Conservation (phyloP, 768 basidiomycete genomes). For the Imleria badia region DNA sequence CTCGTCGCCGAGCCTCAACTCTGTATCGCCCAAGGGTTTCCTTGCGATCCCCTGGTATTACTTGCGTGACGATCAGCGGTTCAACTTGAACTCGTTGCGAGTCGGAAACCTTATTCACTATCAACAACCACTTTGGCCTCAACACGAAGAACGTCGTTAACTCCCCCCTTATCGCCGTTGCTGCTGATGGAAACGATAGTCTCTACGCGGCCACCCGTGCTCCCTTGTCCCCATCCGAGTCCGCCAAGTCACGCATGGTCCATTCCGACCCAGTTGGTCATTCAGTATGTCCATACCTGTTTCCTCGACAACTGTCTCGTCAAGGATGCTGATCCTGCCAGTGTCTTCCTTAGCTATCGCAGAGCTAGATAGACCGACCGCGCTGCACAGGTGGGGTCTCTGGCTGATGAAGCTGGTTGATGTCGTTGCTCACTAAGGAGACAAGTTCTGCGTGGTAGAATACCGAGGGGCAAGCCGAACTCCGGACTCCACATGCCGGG, state of each 20-base stretch:
- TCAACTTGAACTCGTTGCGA: constrained; percentile 87
- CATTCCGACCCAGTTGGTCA: constrained; percentile 71
- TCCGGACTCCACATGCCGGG: constrained; percentile 62
- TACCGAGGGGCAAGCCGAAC: constrained; percentile 85
- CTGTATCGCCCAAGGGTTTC: constrained; percentile 50
- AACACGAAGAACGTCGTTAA: constrained; percentile 73
- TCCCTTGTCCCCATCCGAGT: constrained; percentile 63
- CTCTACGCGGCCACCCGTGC: constrained; percentile 90
- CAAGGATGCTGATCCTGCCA: constrained; percentile 95
- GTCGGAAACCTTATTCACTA: constrained; percentile 82
- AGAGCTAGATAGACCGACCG: constrained; percentile 86
- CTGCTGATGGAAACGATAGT: constrained; percentile 97
- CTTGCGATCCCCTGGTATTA: constrained; percentile 93
- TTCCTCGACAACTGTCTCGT: constrained; percentile 99
- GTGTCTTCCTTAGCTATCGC: constrained; percentile 93
- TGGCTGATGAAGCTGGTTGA: constrained; percentile 90
- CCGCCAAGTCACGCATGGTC: constrained; percentile 67
- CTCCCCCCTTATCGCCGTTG: constrained; percentile 79
- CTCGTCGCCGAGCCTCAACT: constrained; percentile 62
- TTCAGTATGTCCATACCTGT: constrained; percentile 92
- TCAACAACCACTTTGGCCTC: constrained; percentile 81
- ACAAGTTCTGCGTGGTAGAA: constrained; percentile 89
- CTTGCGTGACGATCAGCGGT: constrained; percentile 99
- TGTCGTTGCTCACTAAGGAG: constrained; percentile 83
- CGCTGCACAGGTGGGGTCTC: constrained; percentile 94